Percentiles rank a stretch among this genome's conserved stretches.
phyloP scores from a whole-genome alignment of 495 filamentous ascomycete genomes.

The Evansstolkia leycettana region DNA sequence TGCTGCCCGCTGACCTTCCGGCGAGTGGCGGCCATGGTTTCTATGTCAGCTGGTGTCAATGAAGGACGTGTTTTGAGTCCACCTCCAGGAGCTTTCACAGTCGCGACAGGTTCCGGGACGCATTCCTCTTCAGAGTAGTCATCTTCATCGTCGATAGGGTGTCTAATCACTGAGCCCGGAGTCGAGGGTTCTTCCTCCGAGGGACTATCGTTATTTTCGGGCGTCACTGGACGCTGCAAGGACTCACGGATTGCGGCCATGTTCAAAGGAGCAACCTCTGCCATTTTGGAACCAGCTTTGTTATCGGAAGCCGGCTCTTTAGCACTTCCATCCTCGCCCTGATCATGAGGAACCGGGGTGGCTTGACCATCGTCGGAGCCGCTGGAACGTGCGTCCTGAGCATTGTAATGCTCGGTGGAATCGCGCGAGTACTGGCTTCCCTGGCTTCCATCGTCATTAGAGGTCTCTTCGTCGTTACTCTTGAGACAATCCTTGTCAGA shows the following conservation, averaged over 20 bases:
- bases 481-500: slow-evolving; percentile 35
- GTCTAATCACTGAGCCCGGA: slow-evolving; percentile 88
- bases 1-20: slow-evolving; percentile 67
- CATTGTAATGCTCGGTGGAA: slow-evolving; percentile 17
- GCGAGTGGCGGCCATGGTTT: slow-evolving; percentile 77
- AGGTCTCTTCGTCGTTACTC: slow-evolving; percentile 26
- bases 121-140: slow-evolving; percentile 22
- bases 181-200: slow-evolving; percentile 60
- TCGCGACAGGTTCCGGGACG: slow-evolving; percentile 76
- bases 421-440: slow-evolving; percentile 40
- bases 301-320: slow-evolving; percentile 6
- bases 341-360: slow-evolving; percentile 17
- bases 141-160: slow-evolving; percentile 39
- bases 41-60: slow-evolving; percentile 70
- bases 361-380: slow-evolving; percentile 15
- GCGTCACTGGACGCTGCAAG: slow-evolving; percentile 49
- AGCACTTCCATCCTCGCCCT: slow-evolving; percentile 2
- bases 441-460: slow-evolving; percentile 29
- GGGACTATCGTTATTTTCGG: slow-evolving; percentile 38
- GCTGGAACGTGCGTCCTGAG: slow-evolving; percentile 1
- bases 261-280: slow-evolving; percentile 12
- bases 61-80: slow-evolving; percentile 86
- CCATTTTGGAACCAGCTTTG: slow-evolving; percentile 6
- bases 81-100: slow-evolving; percentile 78
- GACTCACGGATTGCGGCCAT: slow-evolving; percentile 40